Base-by-base conservation (phyloP, 2,329 filamentous ascomycete genomes). In the Zalaria obscura region DNA sequence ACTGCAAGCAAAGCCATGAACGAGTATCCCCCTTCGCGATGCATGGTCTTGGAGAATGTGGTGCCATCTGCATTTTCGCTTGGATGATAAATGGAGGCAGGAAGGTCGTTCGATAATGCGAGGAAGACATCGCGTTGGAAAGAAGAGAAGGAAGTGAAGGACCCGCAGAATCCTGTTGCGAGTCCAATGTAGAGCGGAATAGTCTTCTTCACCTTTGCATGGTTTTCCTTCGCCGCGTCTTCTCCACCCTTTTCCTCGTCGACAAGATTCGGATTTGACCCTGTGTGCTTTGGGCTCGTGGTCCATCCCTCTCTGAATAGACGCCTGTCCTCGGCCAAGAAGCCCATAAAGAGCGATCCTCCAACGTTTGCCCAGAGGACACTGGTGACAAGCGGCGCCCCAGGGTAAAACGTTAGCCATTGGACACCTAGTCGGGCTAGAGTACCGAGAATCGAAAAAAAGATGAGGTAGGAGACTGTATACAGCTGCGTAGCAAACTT, bases 121-220 rank as follows among this genome's bases (percentile, higher is more conserved):
- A 91, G 69, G 54, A 89, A 91, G 4, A 70, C 62, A 52, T 91
- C 86, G 4, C 82, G 74, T 38, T 86, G 77, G 55, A 91, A 88
- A n/a, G 78, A 76, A 0, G 85, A 91, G 60, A 93, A 93, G 7
- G 80, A 86, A 0, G 86, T 94, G 53, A 88, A 83, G 47, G 81
- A 87, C 45, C 87, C 83, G 52, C 84, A 91, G 58, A 88, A 88
- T 5, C 81, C 88, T 0, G 82, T 93, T 0, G 83, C 75, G 8
- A 94, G 72, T 39, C 82, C 86, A 43, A 93, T 80, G 54, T 89
- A 93, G 1, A 67, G 1, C 85, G 85, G 34, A 88, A 81, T 0
- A 80, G 83, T 64, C 88, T 89, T 57, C 91, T 93, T 29, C 52
- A 76, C 58, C 54, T 78, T 66, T 4, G 46, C 48, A 36, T 65